Percentiles rank a stretch among this genome's conserved stretches.
phyloP scores from a whole-genome alignment of 768 basidiomycete genomes.

The Boletus vinaceobasis region DNA sequence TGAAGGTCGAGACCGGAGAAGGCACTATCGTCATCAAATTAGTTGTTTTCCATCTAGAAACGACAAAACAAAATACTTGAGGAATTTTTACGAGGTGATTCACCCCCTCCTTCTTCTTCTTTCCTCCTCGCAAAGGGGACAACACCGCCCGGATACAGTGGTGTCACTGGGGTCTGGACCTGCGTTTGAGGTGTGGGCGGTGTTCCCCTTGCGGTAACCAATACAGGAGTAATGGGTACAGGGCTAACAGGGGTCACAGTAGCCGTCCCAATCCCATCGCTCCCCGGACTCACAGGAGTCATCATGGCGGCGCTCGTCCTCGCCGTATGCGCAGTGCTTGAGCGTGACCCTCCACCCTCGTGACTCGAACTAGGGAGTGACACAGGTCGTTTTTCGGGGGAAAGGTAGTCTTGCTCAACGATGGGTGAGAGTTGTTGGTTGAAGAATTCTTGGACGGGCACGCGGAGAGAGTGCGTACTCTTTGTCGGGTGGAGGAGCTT shows the following conservation, averaged over 20 bases:
- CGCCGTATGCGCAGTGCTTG: conserved; percentile 30
- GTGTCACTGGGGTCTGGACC: conserved; percentile 21
- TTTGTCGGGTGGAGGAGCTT: conserved; percentile 32
- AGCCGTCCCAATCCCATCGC: conserved; percentile 16
- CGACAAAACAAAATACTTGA: not conserved
- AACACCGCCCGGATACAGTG: conserved; percentile 18
- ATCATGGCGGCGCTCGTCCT: conserved; percentile 30
- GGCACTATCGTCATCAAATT: conserved; percentile 35
- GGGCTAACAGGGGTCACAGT: conserved; percentile 30
- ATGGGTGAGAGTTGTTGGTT: conserved; percentile 59
- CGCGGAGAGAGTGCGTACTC: conserved; percentile 43
- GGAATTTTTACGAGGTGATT: conserved; percentile 41
- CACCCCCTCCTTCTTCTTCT: conserved; percentile 28
- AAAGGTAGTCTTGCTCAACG: conserved; percentile 60
- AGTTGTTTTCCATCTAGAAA: not conserved
- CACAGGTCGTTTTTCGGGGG: conserved; percentile 42
- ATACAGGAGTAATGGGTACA: conserved; percentile 28
- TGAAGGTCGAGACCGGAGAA: conserved; percentile 53
- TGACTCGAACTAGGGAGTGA: conserved; percentile 30
- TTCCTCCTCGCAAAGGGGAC: conserved; percentile 24
- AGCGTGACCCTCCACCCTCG: conserved; percentile 24
- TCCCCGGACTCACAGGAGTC: conserved; percentile 27
- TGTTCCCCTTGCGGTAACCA: conserved; percentile 15
- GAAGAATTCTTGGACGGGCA: conserved; percentile 32
- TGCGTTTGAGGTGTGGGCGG: conserved; percentile 12